These are phyloP conservation scores for Neopestalotiopsis rosae DNA, from an alignment of 2,329 filamentous ascomycete species.

Conservation along the genomic window DNA sequence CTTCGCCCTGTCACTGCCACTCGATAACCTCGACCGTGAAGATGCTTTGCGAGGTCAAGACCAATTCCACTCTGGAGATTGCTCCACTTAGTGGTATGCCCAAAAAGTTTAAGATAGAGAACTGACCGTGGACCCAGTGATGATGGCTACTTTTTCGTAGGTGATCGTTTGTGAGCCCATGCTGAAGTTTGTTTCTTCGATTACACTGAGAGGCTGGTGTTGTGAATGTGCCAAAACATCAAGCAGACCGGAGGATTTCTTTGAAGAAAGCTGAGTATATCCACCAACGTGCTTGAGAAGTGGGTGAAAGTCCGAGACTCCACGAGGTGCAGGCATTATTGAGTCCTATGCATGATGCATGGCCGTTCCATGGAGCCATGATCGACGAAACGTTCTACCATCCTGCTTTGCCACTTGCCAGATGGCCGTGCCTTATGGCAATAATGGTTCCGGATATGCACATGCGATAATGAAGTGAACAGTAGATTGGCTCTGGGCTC, in stretches of 20 bases:
- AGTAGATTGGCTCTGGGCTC: not conserved
- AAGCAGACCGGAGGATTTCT: too few species aligned
- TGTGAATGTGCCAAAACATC: too few species aligned
- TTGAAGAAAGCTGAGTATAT: not conserved
- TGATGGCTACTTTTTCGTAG: conserved; percentile 10
- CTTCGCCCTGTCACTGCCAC: conserved; percentile 3
- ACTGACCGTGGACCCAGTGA: conserved; percentile 15
- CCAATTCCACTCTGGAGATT: conserved; percentile 10
- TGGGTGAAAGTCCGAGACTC: not conserved
- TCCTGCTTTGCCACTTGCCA: not conserved
- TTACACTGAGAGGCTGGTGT: not conserved
- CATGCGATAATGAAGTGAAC: not conserved
- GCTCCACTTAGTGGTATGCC: not conserved
- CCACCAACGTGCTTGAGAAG: not conserved
- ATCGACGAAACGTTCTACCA: not conserved
- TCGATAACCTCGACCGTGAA: conserved; percentile 1
- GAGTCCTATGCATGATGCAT: not conserved
- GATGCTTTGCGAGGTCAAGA: conserved; percentile 11
- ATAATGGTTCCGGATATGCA: not conserved
- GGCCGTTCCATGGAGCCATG: not conserved
- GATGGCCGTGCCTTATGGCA: not conserved
- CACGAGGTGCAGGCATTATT: not conserved
- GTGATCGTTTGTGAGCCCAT: not conserved
- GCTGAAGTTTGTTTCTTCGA: not conserved
- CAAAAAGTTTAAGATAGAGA: not conserved